A percentile compares a stretch with the other conserved stretches of the same genome.
phyloP scores from a whole-genome alignment of 306 rosid species.

The Fragaria nilgerrensis region DNA sequence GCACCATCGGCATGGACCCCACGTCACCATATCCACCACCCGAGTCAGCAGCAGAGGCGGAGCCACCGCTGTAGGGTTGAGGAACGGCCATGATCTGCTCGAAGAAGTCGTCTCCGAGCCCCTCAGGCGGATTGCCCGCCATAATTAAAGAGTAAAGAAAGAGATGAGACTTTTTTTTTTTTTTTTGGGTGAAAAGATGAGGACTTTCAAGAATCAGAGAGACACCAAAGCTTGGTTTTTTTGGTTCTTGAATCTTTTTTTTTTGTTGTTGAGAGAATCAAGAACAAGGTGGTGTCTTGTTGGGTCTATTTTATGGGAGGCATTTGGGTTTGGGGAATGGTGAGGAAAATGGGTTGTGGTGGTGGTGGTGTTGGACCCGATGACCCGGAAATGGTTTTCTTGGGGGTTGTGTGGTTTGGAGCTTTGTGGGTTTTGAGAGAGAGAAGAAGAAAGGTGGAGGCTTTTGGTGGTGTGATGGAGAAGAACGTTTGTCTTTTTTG shows the following conservation, averaged over 20 bases:
- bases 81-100: conserved; percentile 85
- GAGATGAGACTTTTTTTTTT: not conserved
- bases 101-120: conserved; percentile 81
- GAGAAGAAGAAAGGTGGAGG: not conserved
- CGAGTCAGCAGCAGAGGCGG: conserved; percentile 6
- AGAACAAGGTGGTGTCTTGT: not conserved
- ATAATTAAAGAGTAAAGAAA: conserved; percentile 19
- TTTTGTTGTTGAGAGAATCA: not conserved
- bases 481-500: not conserved
- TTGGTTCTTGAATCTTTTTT: not conserved
- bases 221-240: not conserved
- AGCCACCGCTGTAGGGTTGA: conserved; percentile 21
- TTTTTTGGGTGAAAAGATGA: not conserved
- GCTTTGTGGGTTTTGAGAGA: not conserved
- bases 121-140: conserved; percentile 76
- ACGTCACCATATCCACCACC: conserved; percentile 39
- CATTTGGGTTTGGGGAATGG: not conserved
- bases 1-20: conserved; percentile 49
- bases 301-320: not conserved
- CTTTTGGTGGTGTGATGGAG: not conserved
- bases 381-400: conserved; percentile 35
- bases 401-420: conserved; percentile 17
- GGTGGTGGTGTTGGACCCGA: conserved; percentile 45
- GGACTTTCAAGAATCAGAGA: not conserved
- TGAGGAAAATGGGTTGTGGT: conserved; percentile 17